Evolutionary conservation across 225 moss, liverwort and hornwort genomes (phyloP).

Genomic region (Lunularia cruciata): DNA sequence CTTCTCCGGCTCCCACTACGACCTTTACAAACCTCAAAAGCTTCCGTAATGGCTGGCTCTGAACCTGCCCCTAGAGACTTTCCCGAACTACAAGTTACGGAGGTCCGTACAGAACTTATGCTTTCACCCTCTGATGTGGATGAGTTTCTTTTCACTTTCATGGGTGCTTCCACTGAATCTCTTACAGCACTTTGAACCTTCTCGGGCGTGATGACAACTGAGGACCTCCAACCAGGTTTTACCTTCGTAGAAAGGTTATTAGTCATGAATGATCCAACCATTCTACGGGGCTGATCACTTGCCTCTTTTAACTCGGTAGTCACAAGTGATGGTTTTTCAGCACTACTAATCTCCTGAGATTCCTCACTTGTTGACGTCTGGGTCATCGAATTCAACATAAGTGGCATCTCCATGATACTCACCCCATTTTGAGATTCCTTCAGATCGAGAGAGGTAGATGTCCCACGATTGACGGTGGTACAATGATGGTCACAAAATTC

Average conservation of each 20-base stretch:
- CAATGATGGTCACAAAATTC: too few relatives aligned
- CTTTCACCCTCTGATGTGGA: not conserved
- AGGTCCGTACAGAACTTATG: not conserved
- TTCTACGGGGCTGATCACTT: not conserved
- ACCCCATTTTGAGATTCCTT: too few relatives aligned
- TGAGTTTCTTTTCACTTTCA: slow-evolving; percentile 1
- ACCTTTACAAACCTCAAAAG: not conserved
- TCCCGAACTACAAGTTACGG: not conserved
- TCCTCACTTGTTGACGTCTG: too few relatives aligned
- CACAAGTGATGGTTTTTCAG: too few relatives aligned
- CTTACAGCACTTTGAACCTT: not conserved
- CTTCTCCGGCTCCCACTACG: not conserved
- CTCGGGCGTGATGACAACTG: not conserved
- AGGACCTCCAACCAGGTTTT: not conserved
- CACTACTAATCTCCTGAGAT: too few relatives aligned
- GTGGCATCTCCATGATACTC: too few relatives aligned
- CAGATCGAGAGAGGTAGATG: too few relatives aligned
- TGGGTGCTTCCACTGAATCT: not conserved
- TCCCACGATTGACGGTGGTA: too few relatives aligned
- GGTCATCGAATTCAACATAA: too few relatives aligned
- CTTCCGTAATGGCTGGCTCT: not conserved
- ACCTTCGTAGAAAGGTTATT: not conserved
- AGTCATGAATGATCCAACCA: not conserved
- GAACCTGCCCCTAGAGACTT: not conserved
- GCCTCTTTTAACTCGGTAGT: not conserved